These are phyloP conservation scores for Sugiyamaella mastotermitis DNA, from an alignment of 805 yeast species.

Conservation along the genomic window DNA sequence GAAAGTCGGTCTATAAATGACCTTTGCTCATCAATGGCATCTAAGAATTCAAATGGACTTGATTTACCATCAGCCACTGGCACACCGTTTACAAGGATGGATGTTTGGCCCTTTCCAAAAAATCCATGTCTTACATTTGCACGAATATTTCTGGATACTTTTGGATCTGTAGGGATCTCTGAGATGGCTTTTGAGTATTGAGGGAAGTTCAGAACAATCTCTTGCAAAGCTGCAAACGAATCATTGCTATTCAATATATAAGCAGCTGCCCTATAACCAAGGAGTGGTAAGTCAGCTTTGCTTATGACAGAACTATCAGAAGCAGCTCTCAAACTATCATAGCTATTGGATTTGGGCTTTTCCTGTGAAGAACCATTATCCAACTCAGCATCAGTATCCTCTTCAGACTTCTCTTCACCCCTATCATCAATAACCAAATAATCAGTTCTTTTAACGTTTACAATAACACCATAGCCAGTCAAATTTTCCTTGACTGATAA, in stretches of 20 bases:
- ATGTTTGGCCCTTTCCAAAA: slow-evolving; percentile 24
- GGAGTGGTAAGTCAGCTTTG: slow-evolving; percentile 22
- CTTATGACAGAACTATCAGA: slow-evolving; percentile 20
- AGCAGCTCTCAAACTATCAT: slow-evolving; percentile 20
- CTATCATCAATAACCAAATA: slow-evolving; percentile 49
- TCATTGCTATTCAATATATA: slow-evolving; percentile 31
- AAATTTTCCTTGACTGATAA: slow-evolving; percentile 16
- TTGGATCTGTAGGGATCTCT: slow-evolving; percentile 13
- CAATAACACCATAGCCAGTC: slow-evolving; percentile 61
- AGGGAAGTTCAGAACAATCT: slow-evolving; percentile 50
- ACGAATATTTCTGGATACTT: slow-evolving; percentile 20
- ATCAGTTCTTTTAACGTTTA: slow-evolving; percentile 60
- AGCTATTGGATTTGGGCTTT: slow-evolving; percentile 6
- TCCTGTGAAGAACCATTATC: slow-evolving; percentile 9
- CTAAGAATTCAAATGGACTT: slow-evolving; percentile 29
- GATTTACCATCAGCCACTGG: slow-evolving; percentile 40
- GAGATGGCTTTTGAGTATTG: slow-evolving; percentile 40
- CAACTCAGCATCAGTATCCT: slow-evolving; percentile 1
- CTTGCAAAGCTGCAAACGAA: slow-evolving; percentile 35
- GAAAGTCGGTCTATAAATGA: slow-evolving; percentile 19
- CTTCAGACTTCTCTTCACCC: slow-evolving; percentile 1
- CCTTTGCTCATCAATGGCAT: slow-evolving; percentile 36
- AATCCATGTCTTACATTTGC: slow-evolving; percentile 18
- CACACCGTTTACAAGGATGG: slow-evolving; percentile 64
- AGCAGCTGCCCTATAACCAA: slow-evolving; percentile 28